A percentile compares a stretch with the other conserved stretches of the same genome.
phyloP scores from a whole-genome alignment of 2,329 filamentous ascomycete species.

The Diaporthe helianthi region DNA sequence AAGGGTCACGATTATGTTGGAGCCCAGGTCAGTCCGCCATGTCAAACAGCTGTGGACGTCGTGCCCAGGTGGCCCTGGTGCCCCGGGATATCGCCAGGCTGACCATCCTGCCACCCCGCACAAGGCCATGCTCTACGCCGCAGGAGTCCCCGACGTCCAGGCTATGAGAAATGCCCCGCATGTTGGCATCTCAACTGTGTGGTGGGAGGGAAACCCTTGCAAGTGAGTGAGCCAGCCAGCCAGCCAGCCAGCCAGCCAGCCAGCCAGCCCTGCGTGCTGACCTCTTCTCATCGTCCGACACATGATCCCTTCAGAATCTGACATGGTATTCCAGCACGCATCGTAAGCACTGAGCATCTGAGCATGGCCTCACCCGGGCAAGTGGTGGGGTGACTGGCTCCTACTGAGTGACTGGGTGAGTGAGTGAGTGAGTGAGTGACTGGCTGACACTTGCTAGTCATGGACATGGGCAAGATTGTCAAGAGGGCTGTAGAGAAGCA shows the following conservation, averaged over 20 bases:
- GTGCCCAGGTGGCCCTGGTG: not conserved
- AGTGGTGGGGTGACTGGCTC: not conserved
- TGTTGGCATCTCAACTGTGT: slow-evolving; percentile 88
- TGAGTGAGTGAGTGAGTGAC: slow-evolving; percentile 11
- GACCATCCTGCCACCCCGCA: not conserved
- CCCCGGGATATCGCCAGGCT: not conserved
- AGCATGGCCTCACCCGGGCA: not conserved
- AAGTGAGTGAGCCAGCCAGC: slow-evolving; percentile 64
- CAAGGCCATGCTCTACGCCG: slow-evolving; percentile 93
- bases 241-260: too few species aligned
- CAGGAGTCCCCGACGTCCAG: slow-evolving; percentile 82
- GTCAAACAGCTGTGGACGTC: too few species aligned
- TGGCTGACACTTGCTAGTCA: slow-evolving; percentile 57
- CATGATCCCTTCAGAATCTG: slow-evolving; percentile 29
- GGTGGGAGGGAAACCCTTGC: slow-evolving; percentile 98
- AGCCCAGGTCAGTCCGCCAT: slow-evolving; percentile 68
- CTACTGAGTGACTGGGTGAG: too few species aligned
- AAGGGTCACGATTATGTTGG: slow-evolving; percentile 89
- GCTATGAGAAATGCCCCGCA: slow-evolving; percentile 92
- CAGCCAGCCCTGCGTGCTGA: too few species aligned
- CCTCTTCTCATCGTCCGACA: not conserved
- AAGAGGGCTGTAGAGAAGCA: slow-evolving; percentile 82
- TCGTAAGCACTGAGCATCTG: slow-evolving; percentile 43
- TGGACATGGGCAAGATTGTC: slow-evolving; percentile 86
- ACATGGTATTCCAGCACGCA: slow-evolving; percentile 53